A percentile compares a stretch with the other conserved stretches of the same genome.
phyloP scores from a whole-genome alignment of 2,329 filamentous ascomycete species.

The Endoconidiophora laricicola region DNA sequence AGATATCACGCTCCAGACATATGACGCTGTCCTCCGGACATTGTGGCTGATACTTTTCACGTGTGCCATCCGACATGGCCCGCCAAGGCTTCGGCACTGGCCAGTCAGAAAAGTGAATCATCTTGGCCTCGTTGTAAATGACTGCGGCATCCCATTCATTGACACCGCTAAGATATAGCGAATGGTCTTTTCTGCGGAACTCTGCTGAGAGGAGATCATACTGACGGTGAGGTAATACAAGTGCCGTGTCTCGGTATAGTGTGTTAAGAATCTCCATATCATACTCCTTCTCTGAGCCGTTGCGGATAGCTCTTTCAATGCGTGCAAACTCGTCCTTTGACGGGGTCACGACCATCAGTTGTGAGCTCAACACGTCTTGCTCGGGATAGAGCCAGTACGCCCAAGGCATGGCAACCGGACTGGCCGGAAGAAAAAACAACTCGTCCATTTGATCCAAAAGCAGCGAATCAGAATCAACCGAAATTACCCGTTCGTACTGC shows the following conservation, averaged over 20 bases:
- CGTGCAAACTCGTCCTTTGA: conserved; percentile 31
- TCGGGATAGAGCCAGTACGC: conserved; percentile 51
- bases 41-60: conserved; percentile 13
- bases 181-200: conserved; percentile 36
- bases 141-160: conserved; percentile 36
- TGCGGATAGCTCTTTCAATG: conserved; percentile 17
- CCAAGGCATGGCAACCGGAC: conserved; percentile 48
- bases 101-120: conserved; percentile 57
- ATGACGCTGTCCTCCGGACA: neutral
- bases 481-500: conserved; percentile 33
- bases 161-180: conserved; percentile 24
- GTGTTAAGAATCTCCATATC: conserved; percentile 54
- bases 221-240: conserved; percentile 45
- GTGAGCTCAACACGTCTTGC: conserved; percentile 37
- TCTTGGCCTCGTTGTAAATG: conserved; percentile 41
- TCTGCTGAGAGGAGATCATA: conserved; percentile 46
- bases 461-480: conserved; percentile 45
- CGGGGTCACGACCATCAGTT: conserved; percentile 46
- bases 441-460: conserved; percentile 51
- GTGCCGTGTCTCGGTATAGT: conserved; percentile 38
- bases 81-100: conserved; percentile 46
- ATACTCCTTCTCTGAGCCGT: conserved; percentile 23
- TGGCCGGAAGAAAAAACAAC: conserved; percentile 47
- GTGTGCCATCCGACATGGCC: conserved; percentile 13
- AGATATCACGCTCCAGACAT: neutral